A percentile compares a stretch with the other conserved stretches of the same genome.
Conservation (phyloP, 768 basidiomycete genomes). For the Tylopilus vinaceipallidus region DNA sequence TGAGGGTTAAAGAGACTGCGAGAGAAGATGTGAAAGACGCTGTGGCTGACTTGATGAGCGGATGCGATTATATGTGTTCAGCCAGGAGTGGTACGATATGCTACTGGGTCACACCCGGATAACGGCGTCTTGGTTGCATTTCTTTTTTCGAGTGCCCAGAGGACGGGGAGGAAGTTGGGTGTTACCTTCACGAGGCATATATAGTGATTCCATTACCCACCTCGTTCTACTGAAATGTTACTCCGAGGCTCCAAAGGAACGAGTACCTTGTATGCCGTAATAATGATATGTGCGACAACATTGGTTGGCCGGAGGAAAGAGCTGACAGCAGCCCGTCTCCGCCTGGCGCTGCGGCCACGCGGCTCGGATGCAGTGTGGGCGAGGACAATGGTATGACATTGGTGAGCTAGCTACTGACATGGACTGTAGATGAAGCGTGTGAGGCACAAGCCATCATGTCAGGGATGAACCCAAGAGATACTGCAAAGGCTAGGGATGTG, state of each 20-base stretch:
- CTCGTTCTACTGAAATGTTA: background rate
- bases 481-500: no score
- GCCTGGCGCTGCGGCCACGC: no score
- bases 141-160: constrained; percentile 9
- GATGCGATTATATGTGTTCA: constrained; percentile 15
- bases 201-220: constrained; percentile 12
- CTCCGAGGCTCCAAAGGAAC: constrained; percentile 1
- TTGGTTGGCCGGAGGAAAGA: no score
- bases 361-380: no score
- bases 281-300: no score
- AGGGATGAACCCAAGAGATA: no score
- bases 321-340: no score
- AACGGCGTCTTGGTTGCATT: constrained; percentile 17
- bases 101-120: background rate
- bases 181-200: background rate
- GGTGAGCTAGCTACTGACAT: no score
- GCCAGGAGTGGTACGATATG: constrained; percentile 7
- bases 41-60: background rate
- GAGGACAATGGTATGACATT: no score
- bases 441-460: no score
- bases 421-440: no score
- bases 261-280: no score
- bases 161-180: background rate
- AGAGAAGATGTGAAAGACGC: background rate
- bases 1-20: background rate